Conservation (phyloP, 495 filamentous ascomycete species). For the Talaromyces wortmannii region DNA sequence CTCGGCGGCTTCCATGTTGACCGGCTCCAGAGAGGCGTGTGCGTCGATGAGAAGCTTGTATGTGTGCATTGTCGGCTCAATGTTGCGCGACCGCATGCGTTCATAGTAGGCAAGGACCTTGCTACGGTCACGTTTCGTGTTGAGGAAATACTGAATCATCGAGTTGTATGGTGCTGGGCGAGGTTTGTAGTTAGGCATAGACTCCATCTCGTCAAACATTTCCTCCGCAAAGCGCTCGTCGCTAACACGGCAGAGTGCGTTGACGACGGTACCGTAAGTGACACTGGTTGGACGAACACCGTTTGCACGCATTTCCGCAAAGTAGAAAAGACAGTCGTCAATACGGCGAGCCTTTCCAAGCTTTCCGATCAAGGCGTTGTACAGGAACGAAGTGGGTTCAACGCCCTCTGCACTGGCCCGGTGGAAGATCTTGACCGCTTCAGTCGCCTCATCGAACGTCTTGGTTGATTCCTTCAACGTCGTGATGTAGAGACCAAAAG, state of each 20-base stretch:
- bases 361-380: constrained; percentile 98
- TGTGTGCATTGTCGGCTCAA: constrained; percentile 88
- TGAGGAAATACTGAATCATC: constrained; percentile 98
- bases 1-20: constrained; percentile 88
- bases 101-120: constrained; percentile 97
- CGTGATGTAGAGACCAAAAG: constrained; percentile 96
- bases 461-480: constrained; percentile 94
- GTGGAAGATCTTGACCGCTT: constrained; percentile 95
- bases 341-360: constrained; percentile 95
- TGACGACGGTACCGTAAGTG: constrained; percentile 97
- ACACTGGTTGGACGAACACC: constrained; percentile 95
- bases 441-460: constrained; percentile 94
- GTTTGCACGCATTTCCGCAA: constrained; percentile 88
- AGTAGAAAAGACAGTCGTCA: constrained; percentile 96
- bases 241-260: constrained; percentile 92
- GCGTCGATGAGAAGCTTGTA: constrained; percentile 97
- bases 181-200: constrained; percentile 97
- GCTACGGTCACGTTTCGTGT: constrained; percentile 86
- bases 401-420: constrained; percentile 91
- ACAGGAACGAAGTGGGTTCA: constrained; percentile 91
- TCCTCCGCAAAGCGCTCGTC: constrained; percentile 97
- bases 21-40: constrained; percentile 85
- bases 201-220: constrained; percentile 98
- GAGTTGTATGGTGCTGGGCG: constrained; percentile 96
- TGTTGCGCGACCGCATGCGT: constrained; percentile 81